A percentile compares a stretch with the other conserved stretches of the same genome.
Conservation (phyloP, 768 basidiomycete species). For the Boletus rufocinnamomeus region DNA sequence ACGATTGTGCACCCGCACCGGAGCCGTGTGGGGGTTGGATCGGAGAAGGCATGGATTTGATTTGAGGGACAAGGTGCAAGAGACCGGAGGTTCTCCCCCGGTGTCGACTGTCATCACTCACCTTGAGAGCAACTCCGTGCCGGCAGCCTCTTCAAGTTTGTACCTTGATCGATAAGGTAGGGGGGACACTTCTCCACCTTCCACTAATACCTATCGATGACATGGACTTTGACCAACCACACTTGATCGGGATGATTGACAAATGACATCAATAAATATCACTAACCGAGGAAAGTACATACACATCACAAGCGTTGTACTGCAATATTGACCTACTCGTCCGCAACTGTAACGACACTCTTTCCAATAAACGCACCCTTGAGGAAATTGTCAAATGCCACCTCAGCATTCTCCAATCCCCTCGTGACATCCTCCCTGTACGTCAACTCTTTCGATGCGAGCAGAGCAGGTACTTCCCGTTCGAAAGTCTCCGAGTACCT, state of each 20-base stretch:
- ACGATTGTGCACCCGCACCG: no score
- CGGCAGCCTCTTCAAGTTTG: no score
- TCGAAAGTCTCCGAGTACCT: constrained; percentile 48
- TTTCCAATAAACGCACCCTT: constrained; percentile 13
- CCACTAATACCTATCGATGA: no score
- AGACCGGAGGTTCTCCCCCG: no score
- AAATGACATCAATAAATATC: background rate
- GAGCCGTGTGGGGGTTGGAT: no score
- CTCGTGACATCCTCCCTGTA: constrained; percentile 46
- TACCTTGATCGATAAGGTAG: no score
- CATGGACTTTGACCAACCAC: no score
- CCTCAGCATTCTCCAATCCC: constrained; percentile 42
- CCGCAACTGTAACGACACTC: constrained; percentile 8
- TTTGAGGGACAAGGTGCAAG: no score
- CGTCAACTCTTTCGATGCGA: constrained; percentile 50
- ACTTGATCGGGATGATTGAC: background rate
- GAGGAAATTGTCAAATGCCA: constrained; percentile 9
- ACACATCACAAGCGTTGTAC: background rate
- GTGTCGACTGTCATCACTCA: no score
- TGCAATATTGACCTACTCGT: background rate
- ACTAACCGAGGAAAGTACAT: background rate
- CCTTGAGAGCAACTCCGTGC: no score
- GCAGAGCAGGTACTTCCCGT: constrained; percentile 37
- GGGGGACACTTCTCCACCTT: no score
- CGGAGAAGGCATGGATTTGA: no score